Percentiles rank a stretch among this genome's conserved stretches.
These are phyloP conservation scores for Apiospora marii DNA, from an alignment of 2,329 filamentous ascomycete genomes.

Conservation along the genomic window DNA sequence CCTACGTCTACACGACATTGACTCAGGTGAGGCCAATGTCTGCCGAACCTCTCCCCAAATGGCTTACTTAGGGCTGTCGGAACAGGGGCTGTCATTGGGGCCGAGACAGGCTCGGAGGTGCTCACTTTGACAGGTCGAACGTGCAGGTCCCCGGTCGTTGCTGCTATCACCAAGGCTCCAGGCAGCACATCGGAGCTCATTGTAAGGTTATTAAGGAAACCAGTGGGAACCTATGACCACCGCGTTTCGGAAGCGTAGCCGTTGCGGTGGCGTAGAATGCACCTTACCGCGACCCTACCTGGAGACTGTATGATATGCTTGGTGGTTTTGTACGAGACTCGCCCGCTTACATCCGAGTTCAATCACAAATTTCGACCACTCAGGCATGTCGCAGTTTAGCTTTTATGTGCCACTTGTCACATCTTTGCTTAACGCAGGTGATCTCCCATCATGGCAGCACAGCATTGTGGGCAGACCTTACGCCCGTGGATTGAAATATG, in stretches of 20 bases:
- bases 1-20: slow-evolving; percentile 39
- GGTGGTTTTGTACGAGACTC: slow-evolving; percentile 4
- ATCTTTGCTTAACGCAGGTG: slow-evolving; percentile 15
- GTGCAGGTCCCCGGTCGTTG: slow-evolving; percentile 28
- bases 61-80: slow-evolving; percentile 32
- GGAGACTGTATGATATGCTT: slow-evolving; percentile 10
- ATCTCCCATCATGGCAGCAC: slow-evolving; percentile 16
- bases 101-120: slow-evolving; percentile 31
- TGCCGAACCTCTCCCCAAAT: slow-evolving; percentile 33
- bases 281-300: not conserved
- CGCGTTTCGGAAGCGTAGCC: slow-evolving; percentile 4
- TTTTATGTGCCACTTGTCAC: slow-evolving; percentile 17
- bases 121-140: slow-evolving; percentile 36
- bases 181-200: not conserved
- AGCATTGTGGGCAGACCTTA: slow-evolving; percentile 7
- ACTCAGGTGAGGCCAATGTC: slow-evolving; percentile 32
- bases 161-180: not conserved
- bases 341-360: slow-evolving; percentile 16
- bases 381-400: slow-evolving; percentile 13
- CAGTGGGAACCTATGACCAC: not conserved
- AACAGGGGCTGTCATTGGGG: slow-evolving; percentile 31
- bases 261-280: not conserved
- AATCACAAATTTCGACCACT: slow-evolving; percentile 9
- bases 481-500: slow-evolving; percentile 2
- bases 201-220: not conserved